Evolutionary conservation across 31 red algal genomes (phyloP).

Genomic region (Pterothamnion heteromorphum): DNA sequence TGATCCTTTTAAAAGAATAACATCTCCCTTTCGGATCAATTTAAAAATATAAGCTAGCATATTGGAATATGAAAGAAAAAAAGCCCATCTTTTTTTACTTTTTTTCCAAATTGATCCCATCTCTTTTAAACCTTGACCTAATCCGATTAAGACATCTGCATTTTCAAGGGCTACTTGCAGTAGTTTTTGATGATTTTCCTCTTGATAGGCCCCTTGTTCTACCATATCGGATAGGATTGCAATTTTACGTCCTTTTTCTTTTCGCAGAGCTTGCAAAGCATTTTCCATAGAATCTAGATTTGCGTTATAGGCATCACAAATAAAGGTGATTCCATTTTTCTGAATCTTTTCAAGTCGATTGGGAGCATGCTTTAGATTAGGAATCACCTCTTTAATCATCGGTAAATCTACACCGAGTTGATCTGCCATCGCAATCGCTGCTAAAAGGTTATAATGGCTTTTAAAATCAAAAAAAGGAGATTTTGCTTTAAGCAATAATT

Average conservation of each 20-base stretch:
- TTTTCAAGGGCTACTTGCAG: not conserved
- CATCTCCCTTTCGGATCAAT: not conserved
- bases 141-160: not conserved
- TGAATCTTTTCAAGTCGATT: not conserved
- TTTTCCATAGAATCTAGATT: slow-evolving; percentile 5
- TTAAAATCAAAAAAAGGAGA: not conserved
- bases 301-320: slow-evolving; percentile 12
- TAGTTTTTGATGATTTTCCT: not conserved
- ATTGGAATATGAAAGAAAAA: not conserved
- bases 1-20: not conserved
- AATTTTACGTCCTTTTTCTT: not conserved
- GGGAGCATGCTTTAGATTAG: not conserved
- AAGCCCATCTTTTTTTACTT: too few relatives aligned
- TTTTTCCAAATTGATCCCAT: not conserved
- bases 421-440: not conserved
- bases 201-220: slow-evolving; percentile 5
- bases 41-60: not conserved
- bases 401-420: not conserved
- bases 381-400: not conserved
- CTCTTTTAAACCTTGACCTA: not conserved
- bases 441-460: not conserved
- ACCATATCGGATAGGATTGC: not conserved
- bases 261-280: not conserved
- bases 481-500: not conserved
- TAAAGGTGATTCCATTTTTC: not conserved